Evolutionary conservation across 768 basidiomycete species (phyloP).

Genomic region (Asterophora parasitica): DNA sequence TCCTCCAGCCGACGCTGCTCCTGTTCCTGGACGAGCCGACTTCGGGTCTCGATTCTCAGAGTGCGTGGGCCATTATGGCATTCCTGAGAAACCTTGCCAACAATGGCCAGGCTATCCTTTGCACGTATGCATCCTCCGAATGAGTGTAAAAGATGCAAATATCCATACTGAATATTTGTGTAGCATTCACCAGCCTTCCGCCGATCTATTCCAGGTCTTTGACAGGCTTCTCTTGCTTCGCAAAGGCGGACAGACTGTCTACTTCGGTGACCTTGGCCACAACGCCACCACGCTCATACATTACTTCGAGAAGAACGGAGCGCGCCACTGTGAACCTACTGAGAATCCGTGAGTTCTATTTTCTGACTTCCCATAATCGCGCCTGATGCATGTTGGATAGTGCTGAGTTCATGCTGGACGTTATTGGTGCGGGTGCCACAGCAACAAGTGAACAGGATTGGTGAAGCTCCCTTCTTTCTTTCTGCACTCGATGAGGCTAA

Average conservation of each 20-base stretch:
- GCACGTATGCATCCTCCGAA: slow-evolving; percentile 52
- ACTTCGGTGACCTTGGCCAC: slow-evolving; percentile 67
- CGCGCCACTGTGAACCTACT: slow-evolving; percentile 49
- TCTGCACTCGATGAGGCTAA: slow-evolving; percentile 25
- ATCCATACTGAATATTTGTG: not conserved
- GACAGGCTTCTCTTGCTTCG: slow-evolving; percentile 74
- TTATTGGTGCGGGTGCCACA: slow-evolving; percentile 69
- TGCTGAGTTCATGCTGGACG: slow-evolving; percentile 62
- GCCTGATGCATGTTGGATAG: slow-evolving; percentile 22
- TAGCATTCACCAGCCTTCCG: slow-evolving; percentile 64
- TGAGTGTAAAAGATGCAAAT: not conserved
- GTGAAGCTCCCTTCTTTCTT: slow-evolving; percentile 36
- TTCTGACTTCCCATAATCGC: not conserved
- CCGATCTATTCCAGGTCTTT: slow-evolving; percentile 80
- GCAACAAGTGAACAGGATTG: slow-evolving; percentile 51
- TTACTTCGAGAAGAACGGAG: slow-evolving; percentile 74
- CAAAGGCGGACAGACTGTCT: slow-evolving; percentile 73
- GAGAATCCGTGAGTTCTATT: slow-evolving; percentile 69
- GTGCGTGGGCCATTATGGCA: slow-evolving; percentile 75
- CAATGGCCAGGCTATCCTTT: slow-evolving; percentile 84
- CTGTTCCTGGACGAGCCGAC: slow-evolving; percentile 93
- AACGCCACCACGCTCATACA: slow-evolving; percentile 57
- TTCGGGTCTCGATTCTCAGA: slow-evolving; percentile 82
- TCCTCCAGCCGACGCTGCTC: slow-evolving; percentile 59
- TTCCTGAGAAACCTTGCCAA: slow-evolving; percentile 76